phyloP scores from a whole-genome alignment of 2,329 filamentous ascomycete species.

The Coniella lustricola region DNA sequence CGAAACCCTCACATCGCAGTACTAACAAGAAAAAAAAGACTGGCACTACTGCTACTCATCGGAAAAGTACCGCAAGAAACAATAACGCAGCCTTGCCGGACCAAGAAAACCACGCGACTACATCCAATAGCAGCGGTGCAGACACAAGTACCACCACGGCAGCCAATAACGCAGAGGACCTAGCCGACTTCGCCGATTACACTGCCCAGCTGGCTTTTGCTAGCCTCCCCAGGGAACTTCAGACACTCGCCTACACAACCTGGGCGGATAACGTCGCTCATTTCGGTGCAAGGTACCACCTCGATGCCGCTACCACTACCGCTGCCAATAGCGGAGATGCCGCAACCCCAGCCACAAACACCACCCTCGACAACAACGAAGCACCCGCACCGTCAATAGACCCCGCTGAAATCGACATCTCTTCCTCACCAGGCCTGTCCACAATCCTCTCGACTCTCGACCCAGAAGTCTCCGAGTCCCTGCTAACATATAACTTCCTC shows the following conservation, averaged over 20 bases:
- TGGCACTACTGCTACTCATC: no score
- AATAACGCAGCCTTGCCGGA: no score
- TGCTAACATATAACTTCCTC: conserved; percentile 60
- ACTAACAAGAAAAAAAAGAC: no score
- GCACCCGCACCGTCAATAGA: no score
- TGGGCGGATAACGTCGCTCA: conserved; percentile 38
- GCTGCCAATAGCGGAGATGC: conserved; percentile 9
- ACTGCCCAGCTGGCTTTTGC: conserved; percentile 63
- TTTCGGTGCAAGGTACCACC: conserved; percentile 48
- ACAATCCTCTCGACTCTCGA: conserved; percentile 47
- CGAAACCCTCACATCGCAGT: not conserved
- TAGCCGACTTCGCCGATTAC: conserved; percentile 78
- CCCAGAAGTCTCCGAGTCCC: conserved; percentile 56
- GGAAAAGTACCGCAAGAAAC: no score
- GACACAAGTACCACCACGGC: no score
- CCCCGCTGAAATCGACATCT: conserved; percentile 35
- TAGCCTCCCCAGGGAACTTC: conserved; percentile 53
- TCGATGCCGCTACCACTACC: conserved; percentile 56
- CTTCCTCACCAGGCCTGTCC: conserved; percentile 9
- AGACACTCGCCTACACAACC: conserved; percentile 52
- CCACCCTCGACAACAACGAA: no score
- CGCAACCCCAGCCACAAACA: no score
- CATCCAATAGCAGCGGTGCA: no score
- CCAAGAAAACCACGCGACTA: no score
- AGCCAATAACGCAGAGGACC: conserved; percentile 46